Evolutionary conservation across 2,329 filamentous ascomycete genomes (phyloP), one percentile per base, ranked within the genome.

Genomic region (Alternaria hordeiaustralica): DNA sequence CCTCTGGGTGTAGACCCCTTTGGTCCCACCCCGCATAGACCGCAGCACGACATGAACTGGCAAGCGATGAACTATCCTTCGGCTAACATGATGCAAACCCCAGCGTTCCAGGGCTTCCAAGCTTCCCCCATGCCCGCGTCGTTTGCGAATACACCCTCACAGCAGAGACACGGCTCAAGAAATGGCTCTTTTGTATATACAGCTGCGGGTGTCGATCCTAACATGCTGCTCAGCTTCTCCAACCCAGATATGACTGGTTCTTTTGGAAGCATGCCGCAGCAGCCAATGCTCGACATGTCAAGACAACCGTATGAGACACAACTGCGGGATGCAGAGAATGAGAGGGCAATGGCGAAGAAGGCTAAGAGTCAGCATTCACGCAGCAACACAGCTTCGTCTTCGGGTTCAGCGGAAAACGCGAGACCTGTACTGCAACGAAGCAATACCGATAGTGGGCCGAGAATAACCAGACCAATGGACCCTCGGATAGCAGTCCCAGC

Each of bases 191-290:
- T 79, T 54, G 66, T 76, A 18, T 73, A 78, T 18, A 78, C 78
- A 6, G 77, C 80, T 21, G 75, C 79, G 18, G 79, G 80, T 28
- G 83, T 86, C 10, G 80, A 86, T 66, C 84, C 84, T 13, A 85
- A 78, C 50, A 78, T 86, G 71, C 70, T 83, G 4, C 81, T 82
- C 63, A 82, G 82, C 65, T 82, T 82, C 58, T 76, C 76, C 13
- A 73, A 65, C 54, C 70, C 71, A 36, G 71, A 73, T 15, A 67
- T 73, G 46, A 62, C 65, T 23, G 57, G 70, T 15, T 79, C 77
- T 3, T 78, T 79, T 60, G 71, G 70, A 30, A 73, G 51, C 15
- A 70, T 75, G 46, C 68, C 66, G 28, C 73, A 72, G 25, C 71
- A 69, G 54, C 66, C 63, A 8, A 65, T 36, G 20, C 61, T 67